Percentiles rank a stretch among this genome's conserved stretches.
These are phyloP conservation scores for Candida gorgasii DNA, from an alignment of 805 yeast genomes.

Conservation along the genomic window DNA sequence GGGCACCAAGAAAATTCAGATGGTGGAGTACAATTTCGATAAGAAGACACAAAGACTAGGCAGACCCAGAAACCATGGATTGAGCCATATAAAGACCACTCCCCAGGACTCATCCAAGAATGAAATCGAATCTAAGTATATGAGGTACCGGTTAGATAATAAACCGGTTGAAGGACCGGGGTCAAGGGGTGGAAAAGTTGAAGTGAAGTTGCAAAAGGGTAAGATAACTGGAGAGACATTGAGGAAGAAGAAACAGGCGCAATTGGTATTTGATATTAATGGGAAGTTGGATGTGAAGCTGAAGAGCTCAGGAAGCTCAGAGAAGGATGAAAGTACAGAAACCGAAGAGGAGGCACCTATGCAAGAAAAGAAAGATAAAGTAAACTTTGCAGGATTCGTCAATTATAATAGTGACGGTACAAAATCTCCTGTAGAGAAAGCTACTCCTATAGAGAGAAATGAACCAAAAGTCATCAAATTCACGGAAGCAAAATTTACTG, in stretches of 20 bases:
- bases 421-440: too few relatives aligned
- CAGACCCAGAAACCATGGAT: constrained; percentile 32
- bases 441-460: too few relatives aligned
- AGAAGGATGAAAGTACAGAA: too few relatives aligned
- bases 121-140: constrained; percentile 28
- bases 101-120: constrained; percentile 23
- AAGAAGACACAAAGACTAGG: constrained; percentile 36
- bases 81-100: constrained; percentile 18
- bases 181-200: constrained; percentile 35
- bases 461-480: not conserved
- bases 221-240: constrained; percentile 24
- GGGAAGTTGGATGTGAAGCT: constrained; percentile 2
- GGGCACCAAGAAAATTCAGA: constrained; percentile 11
- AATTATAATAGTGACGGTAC: too few relatives aligned
- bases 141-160: constrained; percentile 36
- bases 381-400: too few relatives aligned
- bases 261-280: constrained; percentile 13
- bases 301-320: too few relatives aligned
- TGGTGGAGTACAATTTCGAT: constrained; percentile 35
- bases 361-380: not conserved
- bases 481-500: not conserved
- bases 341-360: not conserved
- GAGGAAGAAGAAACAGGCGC: constrained; percentile 22
- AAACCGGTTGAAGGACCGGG: constrained; percentile 41
- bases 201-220: constrained; percentile 22